These are phyloP conservation scores for Lentinula lateritia DNA, from an alignment of 768 basidiomycete species.

Conservation along the genomic window DNA sequence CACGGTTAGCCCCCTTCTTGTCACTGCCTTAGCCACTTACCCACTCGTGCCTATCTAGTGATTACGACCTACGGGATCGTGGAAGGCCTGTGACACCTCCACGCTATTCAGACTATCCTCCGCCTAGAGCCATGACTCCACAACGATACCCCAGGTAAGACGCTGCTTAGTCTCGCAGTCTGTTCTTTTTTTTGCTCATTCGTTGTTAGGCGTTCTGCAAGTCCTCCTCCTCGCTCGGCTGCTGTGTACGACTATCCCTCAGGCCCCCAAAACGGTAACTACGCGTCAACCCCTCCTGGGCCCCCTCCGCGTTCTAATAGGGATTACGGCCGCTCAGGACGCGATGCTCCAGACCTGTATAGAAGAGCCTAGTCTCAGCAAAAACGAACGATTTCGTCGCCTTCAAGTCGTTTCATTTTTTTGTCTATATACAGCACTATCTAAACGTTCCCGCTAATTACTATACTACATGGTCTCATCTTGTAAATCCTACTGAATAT, in stretches of 20 bases:
- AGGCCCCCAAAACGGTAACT: background rate
- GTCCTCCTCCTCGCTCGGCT: conserved; percentile 48
- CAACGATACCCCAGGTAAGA: conserved; percentile 31
- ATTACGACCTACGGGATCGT: conserved; percentile 43
- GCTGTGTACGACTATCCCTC: conserved; percentile 41
- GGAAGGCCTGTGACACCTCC: conserved; percentile 50
- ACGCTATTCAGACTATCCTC: conserved; percentile 45
- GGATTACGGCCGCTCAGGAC: conserved; percentile 2
- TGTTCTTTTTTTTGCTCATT: background rate
- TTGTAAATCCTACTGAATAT: background rate
- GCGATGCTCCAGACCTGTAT: background rate
- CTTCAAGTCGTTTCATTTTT: background rate
- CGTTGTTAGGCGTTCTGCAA: conserved; percentile 65
- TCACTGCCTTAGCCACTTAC: background rate
- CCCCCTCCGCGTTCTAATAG: conserved; percentile 6
- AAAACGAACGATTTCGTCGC: background rate
- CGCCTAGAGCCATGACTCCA: conserved; percentile 28
- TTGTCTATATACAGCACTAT: background rate
- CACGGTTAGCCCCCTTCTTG: conserved; percentile 38
- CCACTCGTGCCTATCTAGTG: conserved; percentile 28
- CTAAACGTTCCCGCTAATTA: background rate
- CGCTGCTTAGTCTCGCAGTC: background rate
- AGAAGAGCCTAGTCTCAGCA: background rate
- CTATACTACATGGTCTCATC: background rate
- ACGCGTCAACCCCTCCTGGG: conserved; percentile 3